A percentile compares a stretch with the other conserved stretches of the same genome.
Evolutionary conservation across 257 asterid genomes (phyloP).

Genomic region (Plantago elongata): DNA sequence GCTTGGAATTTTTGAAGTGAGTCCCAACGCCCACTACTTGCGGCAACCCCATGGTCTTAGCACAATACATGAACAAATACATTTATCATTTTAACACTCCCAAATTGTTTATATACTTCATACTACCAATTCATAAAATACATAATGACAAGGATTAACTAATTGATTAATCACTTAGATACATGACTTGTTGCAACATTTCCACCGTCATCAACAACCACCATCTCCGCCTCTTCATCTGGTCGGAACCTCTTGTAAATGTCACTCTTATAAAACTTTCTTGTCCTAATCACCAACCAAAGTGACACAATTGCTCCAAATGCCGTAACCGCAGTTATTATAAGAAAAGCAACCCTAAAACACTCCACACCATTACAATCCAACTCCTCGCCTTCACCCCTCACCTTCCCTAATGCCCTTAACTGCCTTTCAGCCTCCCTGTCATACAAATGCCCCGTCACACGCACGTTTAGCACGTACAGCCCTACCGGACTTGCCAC

Average conservation of each 20-base stretch:
- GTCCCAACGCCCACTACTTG: too few species aligned
- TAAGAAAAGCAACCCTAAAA: constrained; percentile 42
- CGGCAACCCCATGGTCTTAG: too few species aligned
- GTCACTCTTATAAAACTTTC: constrained; percentile 49
- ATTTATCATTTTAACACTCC: too few species aligned
- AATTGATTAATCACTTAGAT: too few species aligned
- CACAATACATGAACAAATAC: too few species aligned
- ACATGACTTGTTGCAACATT: too few species aligned
- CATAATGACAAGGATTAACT: too few species aligned
- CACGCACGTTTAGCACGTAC: constrained; percentile 40
- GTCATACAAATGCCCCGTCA: constrained; percentile 42
- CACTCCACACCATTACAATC: constrained; percentile 49
- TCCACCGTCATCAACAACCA: too few species aligned
- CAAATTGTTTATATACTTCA: too few species aligned
- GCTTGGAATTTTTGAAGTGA: too few species aligned
- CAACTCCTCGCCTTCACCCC: constrained; percentile 40
- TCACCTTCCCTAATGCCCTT: constrained; percentile 24
- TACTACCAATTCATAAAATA: too few species aligned
- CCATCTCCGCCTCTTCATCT: neutral
- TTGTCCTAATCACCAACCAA: constrained; percentile 39
- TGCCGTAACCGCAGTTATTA: constrained; percentile 41
- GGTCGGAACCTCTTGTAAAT: constrained; percentile 44
- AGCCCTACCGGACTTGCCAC: constrained; percentile 60
- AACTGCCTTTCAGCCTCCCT: constrained; percentile 41
- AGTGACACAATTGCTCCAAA: constrained; percentile 38